Evolutionary conservation across 805 yeast species (phyloP), one percentile per base, ranked within the genome.

Genomic region (Wickerhamiella spandovensis): DNA sequence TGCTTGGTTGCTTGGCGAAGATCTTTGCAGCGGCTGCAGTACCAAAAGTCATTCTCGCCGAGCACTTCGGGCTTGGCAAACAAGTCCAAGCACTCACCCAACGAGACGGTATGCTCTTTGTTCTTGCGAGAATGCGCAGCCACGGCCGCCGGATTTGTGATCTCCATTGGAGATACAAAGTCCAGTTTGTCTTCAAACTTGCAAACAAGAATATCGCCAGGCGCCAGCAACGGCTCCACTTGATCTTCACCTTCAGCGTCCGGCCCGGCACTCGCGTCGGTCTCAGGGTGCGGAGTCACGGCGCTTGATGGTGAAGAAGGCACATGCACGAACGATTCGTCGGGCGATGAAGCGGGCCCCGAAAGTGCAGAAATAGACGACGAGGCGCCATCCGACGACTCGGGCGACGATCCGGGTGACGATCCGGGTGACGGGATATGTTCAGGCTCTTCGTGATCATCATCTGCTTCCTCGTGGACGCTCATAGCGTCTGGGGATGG

Each of bases 11-110:
- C 97, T 57, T 84, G 87, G 52, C 88, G 77, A 60, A 87, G 95
- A 48, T 84, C 92, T 59, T 84, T 79, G 69, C 98, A 90, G 12
- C 71, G 67, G 0, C 96, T 94, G 64, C 98, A 90, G 59, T 81
- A 89, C 97, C 97, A 90, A 32, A 87, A 71, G 65, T 90, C 97
- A 49, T 86, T 82, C 47, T 85, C 83, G 13, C 96, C 86, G 44
- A 90, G 71, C 2, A 88, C 78, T 63, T 90, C 98, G 0, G 94
- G 82, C 47, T 77, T 75, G 18, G 94, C 78, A 60, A 90, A 90
- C 52, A 78, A 62, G 20, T 75, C 73, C 44, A 90, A 63, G 61
- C 97, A 90, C 57, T 84, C 90, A 54, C 78, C 76, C 18, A 90
- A 71, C 0, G 84, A 70, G 20, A 82, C 74, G 1, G 54, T 56